Evolutionary conservation across 805 yeast genomes (phyloP), one percentile per base, ranked within the genome.

Genomic region (Kluyveromyces nonfermentans): DNA sequence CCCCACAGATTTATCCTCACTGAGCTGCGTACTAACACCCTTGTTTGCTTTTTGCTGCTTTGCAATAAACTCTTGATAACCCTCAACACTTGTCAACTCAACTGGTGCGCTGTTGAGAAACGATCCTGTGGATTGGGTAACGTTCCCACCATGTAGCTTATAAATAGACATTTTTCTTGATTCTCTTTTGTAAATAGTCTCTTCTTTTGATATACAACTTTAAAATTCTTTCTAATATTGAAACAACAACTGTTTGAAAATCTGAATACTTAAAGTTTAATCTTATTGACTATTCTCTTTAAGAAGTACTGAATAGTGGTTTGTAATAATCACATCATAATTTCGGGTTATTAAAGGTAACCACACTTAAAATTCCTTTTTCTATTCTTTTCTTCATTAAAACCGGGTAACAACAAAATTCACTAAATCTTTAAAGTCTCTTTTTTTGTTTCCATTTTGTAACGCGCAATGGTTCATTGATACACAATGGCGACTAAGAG

Each of bases 11-110:
- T 54, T 56, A 43, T 65, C 67, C 18, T 66, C 68, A 39, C 54
- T 50, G 43, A 68, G 55, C 45, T 65, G 59, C n/a, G 68, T 62
- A 1, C 68, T 57, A 17, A 65, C 57, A 46, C 57, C 54, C 18
- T 57, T 56, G 14, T 55, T 54, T 35, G 53, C 50, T 37, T 55
- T 54, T 20, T 59, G 59, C 28, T 67, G 59, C 42, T 60, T 64
- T n/a, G 53, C 48, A 38, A 69, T 51, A 46, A 68, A 69, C 22
- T 67, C 71, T 21, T 64, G 48, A 54, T 69, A 69, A 10, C 72
- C 72, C 35, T 60, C 56, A 6, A 63, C 53, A 10, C 70, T 62
- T 9, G 70, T 65, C 33, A 69, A 54, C 46, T 68, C 72, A 16
- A 69, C 65, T 6, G 73, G 73, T 6, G 66, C 61, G 36, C 60